Evolutionary conservation across 495 filamentous ascomycete genomes (phyloP).

Genomic region (Annulohypoxylon stygium): DNA sequence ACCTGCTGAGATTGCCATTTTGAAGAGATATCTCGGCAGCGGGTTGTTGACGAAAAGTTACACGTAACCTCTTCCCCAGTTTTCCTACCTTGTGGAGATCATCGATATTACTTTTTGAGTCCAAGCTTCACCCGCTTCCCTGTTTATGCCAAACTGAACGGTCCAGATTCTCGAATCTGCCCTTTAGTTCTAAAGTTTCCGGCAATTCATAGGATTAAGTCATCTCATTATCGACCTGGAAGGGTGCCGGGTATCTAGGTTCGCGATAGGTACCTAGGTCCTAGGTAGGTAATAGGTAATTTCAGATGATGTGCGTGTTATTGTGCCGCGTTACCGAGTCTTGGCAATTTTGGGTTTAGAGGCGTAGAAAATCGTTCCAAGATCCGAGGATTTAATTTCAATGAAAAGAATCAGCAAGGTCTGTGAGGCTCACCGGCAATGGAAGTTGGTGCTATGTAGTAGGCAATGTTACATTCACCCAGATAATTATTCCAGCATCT

Average conservation of each 20-base stretch:
- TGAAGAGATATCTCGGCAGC: not conserved
- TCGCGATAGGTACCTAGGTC: not conserved
- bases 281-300: not conserved
- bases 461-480: slow-evolving; percentile 9
- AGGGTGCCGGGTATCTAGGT: not conserved
- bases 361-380: not conserved
- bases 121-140: not conserved
- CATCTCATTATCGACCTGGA: not conserved
- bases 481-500: not conserved
- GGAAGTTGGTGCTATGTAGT: not conserved
- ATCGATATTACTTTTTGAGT: not conserved
- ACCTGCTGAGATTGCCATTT: not conserved
- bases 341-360: not conserved
- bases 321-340: not conserved
- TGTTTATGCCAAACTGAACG: not conserved
- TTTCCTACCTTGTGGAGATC: not conserved
- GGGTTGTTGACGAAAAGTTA: not conserved
- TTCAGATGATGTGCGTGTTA: not conserved
- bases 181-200: not conserved
- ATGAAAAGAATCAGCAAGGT: not conserved
- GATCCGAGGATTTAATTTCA: not conserved
- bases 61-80: not conserved
- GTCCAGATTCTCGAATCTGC: not conserved
- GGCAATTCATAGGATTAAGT: not conserved
- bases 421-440: not conserved